Evolutionary conservation across 192 early-diverging fungal species (phyloP).

Genomic region (Backusella luteola): DNA sequence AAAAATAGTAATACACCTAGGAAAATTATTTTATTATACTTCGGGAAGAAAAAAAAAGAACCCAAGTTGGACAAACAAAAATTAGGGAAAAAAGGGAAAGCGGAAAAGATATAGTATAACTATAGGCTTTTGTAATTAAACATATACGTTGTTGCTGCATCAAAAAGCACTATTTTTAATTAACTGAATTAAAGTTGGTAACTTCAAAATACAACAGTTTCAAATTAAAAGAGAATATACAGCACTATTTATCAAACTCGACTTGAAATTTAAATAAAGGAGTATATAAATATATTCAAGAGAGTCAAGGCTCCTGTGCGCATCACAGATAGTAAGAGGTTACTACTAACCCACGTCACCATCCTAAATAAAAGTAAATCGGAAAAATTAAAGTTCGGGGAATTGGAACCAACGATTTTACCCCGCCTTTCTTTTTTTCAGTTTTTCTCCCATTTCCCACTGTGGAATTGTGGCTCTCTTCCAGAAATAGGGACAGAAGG

Average conservation of each 20-base stretch:
- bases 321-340: neutral
- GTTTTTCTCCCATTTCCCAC: constrained; percentile 2
- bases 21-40: neutral
- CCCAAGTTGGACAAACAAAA: neutral
- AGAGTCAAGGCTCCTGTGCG: neutral
- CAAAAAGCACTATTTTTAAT: neutral
- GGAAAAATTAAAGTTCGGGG: neutral
- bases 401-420: neutral
- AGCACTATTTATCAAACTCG: neutral
- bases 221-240: neutral
- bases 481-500: constrained; percentile 4
- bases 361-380: neutral
- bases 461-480: neutral
- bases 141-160: neutral
- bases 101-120: neutral
- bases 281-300: neutral
- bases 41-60: neutral
- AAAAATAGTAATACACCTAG: neutral
- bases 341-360: neutral
- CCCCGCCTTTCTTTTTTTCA: neutral
- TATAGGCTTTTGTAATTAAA: neutral
- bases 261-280: neutral
- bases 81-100: neutral
- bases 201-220: neutral
- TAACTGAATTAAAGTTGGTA: neutral